Conservation (phyloP, 2,329 filamentous ascomycete genomes). For the Aspergillus jensenii region DNA sequence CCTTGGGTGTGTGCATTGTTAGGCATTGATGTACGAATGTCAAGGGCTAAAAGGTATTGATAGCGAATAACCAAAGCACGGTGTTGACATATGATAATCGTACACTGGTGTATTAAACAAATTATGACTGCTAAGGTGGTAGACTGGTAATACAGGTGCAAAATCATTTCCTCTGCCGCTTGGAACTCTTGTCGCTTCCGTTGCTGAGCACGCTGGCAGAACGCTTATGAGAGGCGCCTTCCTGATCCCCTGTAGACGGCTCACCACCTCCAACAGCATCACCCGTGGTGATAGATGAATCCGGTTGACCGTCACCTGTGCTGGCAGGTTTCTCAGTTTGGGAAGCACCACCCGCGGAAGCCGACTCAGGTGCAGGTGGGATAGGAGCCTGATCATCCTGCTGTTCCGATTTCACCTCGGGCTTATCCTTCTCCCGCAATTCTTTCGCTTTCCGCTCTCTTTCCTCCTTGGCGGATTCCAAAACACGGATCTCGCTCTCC, state of each 20-base stretch:
- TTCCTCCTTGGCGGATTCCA: slow-evolving; percentile 44
- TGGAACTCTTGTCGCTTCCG: slow-evolving; percentile 60
- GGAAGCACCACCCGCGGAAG: slow-evolving; percentile 8
- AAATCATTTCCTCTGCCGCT: slow-evolving; percentile 48
- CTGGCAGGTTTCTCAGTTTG: background rate
- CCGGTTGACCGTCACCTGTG: background rate
- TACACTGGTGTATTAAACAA: slow-evolving; percentile 28
- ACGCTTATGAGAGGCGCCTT: slow-evolving; percentile 60
- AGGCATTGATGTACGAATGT: background rate
- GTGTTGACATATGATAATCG: slow-evolving; percentile 20
- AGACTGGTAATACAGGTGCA: background rate
- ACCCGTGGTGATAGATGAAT: slow-evolving; percentile 4
- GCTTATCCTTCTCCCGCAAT: slow-evolving; percentile 27
- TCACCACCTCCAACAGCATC: slow-evolving; percentile 5
- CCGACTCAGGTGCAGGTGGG: slow-evolving; percentile 11
- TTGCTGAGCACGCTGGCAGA: slow-evolving; percentile 79
- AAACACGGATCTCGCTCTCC: slow-evolving; percentile 48
- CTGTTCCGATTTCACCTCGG: slow-evolving; percentile 36
- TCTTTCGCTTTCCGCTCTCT: slow-evolving; percentile 37
- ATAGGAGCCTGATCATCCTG: slow-evolving; percentile 34
- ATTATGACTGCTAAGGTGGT: slow-evolving; percentile 9
- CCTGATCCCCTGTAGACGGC: slow-evolving; percentile 15
- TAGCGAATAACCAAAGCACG: background rate
- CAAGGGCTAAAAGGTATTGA: slow-evolving; percentile 4
- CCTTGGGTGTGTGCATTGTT: slow-evolving; percentile 3